Evolutionary conservation across 1,139 yeast species (phyloP), one percentile per base, ranked within the genome.

Genomic region (Lodderomyces pseudojiufengensis): DNA sequence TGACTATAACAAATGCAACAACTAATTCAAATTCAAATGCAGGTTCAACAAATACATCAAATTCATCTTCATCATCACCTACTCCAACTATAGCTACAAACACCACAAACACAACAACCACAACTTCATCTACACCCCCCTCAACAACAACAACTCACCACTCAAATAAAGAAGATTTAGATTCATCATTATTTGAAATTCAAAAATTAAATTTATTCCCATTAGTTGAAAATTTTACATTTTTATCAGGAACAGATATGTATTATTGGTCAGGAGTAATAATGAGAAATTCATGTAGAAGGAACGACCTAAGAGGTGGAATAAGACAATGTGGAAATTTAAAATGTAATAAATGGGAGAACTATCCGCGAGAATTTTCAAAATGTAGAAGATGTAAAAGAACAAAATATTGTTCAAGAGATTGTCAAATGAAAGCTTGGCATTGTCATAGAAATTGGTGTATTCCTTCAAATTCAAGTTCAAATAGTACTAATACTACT

Each of bases 211-310:
- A 92, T 54, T 65, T 90, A 21, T 92, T 92, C 63, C 95, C 95
- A 10, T 63, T 92, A 44, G 97, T 90, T 30, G 98, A 92, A 58
- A 81, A 84, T 54, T 90, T 86, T 57, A 92, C 97, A 0, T 80
- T 84, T 37, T 77, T 79, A 44, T 68, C 78, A 16, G 74, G 76
- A 25, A 76, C 82, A 31, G 97, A 88, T 49, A 79, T 88, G 70
- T 84, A 84, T 49, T 88, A 90, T 61, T 92, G 98, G 98, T 87
- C 97, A 3, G 95, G 96, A 3, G 95, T 90, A 11, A 87, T 90
- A 32, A 92, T 92, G 92, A 73, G 97, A 42, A 92, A 92, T 57
- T 86, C 96, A 1, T 90, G 96, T 57, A 75, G 97, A 40, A 80
- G 92, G 53, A 94, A 90, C 57, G 97, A 90, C 54, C 59, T 71